Evolutionary conservation across 208 protist species (phyloP).

Genomic region (Trypanosoma brucei): DNA sequence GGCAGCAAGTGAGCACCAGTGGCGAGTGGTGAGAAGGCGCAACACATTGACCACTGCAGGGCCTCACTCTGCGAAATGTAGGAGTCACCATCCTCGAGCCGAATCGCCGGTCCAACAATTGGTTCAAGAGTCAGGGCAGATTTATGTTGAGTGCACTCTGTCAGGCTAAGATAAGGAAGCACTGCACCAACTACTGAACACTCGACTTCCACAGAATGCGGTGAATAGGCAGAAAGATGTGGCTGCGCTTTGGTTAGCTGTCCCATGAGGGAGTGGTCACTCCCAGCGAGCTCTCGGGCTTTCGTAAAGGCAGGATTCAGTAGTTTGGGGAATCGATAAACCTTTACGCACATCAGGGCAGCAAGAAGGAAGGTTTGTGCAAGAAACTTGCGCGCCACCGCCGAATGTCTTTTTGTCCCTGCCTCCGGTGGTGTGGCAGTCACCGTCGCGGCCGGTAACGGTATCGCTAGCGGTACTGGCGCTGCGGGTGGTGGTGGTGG

Average conservation of each 20-base stretch:
- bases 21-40: constrained; percentile 73
- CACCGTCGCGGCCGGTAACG: not conserved
- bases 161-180: constrained; percentile 35
- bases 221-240: constrained; percentile 65
- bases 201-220: constrained; percentile 66
- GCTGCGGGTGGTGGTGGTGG: constrained; percentile 2
- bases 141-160: constrained; percentile 43
- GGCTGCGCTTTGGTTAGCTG: constrained; percentile 53
- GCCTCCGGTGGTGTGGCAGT: not conserved
- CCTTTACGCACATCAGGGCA: constrained; percentile 80
- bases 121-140: constrained; percentile 50
- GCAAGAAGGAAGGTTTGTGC: constrained; percentile 56
- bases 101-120: constrained; percentile 44
- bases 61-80: constrained; percentile 63
- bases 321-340: constrained; percentile 79
- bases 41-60: constrained; percentile 74
- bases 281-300: constrained; percentile 58
- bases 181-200: constrained; percentile 31
- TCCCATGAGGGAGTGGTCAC: constrained; percentile 34
- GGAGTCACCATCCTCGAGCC: constrained; percentile 59
- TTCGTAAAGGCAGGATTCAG: constrained; percentile 67
- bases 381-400: constrained; percentile 44
- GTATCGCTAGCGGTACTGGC: not conserved
- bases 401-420: not conserved
- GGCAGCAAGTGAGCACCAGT: constrained; percentile 50